phyloP scores from a whole-genome alignment of 129 eudicot genomes.

The Escallonia herrerae region DNA sequence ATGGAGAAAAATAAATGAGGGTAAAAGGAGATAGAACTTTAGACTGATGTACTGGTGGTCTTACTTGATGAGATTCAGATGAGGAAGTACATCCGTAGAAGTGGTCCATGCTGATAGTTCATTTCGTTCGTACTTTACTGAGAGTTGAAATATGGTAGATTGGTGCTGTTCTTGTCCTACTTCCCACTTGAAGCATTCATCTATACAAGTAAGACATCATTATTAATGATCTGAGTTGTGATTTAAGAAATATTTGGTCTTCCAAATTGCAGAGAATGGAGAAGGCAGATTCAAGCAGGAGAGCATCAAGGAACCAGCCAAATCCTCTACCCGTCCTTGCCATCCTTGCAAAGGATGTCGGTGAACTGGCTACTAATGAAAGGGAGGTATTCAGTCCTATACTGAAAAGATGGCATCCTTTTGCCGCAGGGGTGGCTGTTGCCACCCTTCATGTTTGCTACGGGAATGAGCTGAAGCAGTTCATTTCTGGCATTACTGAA shows the following conservation, averaged over 20 bases:
- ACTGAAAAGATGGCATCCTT: conserved; percentile 91
- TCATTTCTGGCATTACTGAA: conserved; percentile 77
- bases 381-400: conserved; percentile 74
- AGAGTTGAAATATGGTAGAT: no score
- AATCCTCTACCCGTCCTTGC: conserved; percentile 91
- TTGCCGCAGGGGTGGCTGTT: conserved; percentile 96
- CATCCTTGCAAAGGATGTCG: conserved; percentile 94
- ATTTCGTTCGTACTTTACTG: no score
- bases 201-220: not conserved
- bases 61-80: no score
- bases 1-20: no score
- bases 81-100: no score
- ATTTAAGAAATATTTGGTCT: conserved; percentile 3
- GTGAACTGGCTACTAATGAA: conserved; percentile 82
- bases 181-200: no score
- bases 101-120: no score
- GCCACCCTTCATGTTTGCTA: conserved; percentile 97
- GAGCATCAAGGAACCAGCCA: conserved; percentile 92
- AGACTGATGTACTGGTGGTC: no score
- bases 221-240: not conserved
- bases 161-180: no score
- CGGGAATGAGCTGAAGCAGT: conserved; percentile 91
- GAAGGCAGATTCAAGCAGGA: conserved; percentile 93
- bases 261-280: conserved; percentile 72
- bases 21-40: no score